phyloP scores from a whole-genome alignment of 2,329 filamentous ascomycete genomes.

The Beauveria sp. region DNA sequence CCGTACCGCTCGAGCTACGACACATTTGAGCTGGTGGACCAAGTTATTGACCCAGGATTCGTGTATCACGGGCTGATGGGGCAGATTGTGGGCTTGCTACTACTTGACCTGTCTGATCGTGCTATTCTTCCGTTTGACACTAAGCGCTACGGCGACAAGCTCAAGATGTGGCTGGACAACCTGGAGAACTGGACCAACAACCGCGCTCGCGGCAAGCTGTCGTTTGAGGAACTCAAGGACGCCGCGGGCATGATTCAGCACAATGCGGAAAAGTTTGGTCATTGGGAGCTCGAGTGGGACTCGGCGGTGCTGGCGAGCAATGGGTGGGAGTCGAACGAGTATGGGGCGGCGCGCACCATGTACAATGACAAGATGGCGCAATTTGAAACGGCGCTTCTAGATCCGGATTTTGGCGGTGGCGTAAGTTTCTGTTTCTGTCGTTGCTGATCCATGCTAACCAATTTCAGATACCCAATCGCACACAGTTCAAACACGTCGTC shows the following conservation, averaged over 20 bases:
- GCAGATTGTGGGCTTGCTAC: slow-evolving; percentile 72
- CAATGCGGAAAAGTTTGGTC: slow-evolving; percentile 51
- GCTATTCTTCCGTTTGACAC: slow-evolving; percentile 80
- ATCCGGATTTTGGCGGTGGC: slow-evolving; percentile 63
- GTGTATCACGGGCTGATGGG: slow-evolving; percentile 71
- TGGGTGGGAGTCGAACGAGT: slow-evolving; percentile 66
- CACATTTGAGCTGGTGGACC: slow-evolving; percentile 77
- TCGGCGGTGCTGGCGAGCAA: slow-evolving; percentile 60
- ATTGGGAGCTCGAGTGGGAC: slow-evolving; percentile 75
- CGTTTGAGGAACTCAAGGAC: slow-evolving; percentile 33
- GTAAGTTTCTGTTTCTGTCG: slow-evolving; percentile 46
- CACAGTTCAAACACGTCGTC: slow-evolving; percentile 89
- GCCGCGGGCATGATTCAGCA: slow-evolving; percentile 53
- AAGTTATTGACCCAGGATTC: slow-evolving; percentile 74
- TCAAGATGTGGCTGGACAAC: slow-evolving; percentile 58
- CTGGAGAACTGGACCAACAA: slow-evolving; percentile 57
- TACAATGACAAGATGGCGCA: slow-evolving; percentile 73
- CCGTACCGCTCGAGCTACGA: slow-evolving; percentile 85
- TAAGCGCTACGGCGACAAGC: slow-evolving; percentile 58
- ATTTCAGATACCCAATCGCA: slow-evolving; percentile 67
- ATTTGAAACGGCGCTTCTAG: slow-evolving; percentile 79
- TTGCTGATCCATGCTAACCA: slow-evolving; percentile 12
- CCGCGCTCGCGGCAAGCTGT: slow-evolving; percentile 20
- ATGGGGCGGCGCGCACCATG: slow-evolving; percentile 59
- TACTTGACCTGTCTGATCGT: slow-evolving; percentile 76